phyloP scores from a whole-genome alignment of 306 rosid species.

The Lathyrus tuberosus region DNA sequence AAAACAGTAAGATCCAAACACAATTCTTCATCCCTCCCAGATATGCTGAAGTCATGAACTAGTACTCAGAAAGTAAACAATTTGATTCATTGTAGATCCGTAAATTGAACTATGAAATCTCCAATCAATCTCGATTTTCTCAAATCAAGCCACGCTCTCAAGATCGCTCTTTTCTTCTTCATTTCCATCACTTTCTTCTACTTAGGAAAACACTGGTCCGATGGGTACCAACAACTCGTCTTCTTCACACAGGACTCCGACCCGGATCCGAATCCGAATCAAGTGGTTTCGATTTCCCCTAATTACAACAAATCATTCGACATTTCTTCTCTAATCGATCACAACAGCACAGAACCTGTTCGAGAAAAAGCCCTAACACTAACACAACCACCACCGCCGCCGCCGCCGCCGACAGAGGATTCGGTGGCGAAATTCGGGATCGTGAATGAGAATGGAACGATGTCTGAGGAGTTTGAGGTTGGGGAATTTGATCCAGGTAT shows the following conservation, averaged over 20 bases:
- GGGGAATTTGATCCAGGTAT: constrained; percentile 68
- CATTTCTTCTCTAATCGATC: constrained; percentile 50
- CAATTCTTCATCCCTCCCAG: constrained; percentile 8
- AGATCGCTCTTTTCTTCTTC: constrained; percentile 53
- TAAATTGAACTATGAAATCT: constrained; percentile 45
- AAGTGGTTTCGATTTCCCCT: constrained; percentile 62
- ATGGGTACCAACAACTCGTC: constrained; percentile 70
- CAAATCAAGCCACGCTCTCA: constrained; percentile 41
- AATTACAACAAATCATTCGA: constrained; percentile 54
- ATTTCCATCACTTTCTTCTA: constrained; percentile 64
- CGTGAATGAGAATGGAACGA: constrained; percentile 81
- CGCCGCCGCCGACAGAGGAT: constrained; percentile 35
- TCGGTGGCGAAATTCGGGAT: constrained; percentile 64
- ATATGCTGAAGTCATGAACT: not conserved
- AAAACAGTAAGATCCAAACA: not conserved
- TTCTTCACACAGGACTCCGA: constrained; percentile 52
- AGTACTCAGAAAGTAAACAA: not conserved
- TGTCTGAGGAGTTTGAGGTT: constrained; percentile 79
- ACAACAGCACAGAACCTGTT: constrained; percentile 30
- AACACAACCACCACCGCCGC: constrained; percentile 4
- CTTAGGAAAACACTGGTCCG: constrained; percentile 80
- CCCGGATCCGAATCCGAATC: constrained; percentile 45
- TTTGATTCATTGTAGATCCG: constrained; percentile 7
- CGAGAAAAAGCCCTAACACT: constrained; percentile 36
- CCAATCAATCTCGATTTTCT: constrained; percentile 49